Evolutionary conservation across 306 rosid genomes (phyloP).

Genomic region (Amphicarpaea edgeworthii): DNA sequence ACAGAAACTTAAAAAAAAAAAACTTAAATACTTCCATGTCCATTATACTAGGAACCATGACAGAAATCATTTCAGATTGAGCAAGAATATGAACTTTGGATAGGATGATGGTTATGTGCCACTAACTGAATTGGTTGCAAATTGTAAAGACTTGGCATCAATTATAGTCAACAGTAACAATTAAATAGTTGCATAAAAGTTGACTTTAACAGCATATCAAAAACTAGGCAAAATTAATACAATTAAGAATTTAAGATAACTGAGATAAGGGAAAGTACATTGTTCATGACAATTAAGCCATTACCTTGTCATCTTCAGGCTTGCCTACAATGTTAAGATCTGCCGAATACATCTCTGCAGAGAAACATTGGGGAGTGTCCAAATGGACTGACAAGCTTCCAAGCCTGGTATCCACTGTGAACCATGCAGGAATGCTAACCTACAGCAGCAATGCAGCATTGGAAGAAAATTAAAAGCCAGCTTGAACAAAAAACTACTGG

Average conservation of each 20-base stretch:
- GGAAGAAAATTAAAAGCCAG: slow-evolving; percentile 44
- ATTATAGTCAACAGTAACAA: slow-evolving; percentile 9
- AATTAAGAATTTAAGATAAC: slow-evolving; percentile 25
- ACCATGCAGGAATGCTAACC: slow-evolving; percentile 99
- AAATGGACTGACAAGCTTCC: slow-evolving; percentile 97
- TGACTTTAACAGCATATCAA: slow-evolving; percentile 10
- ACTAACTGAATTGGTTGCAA: slow-evolving; percentile 24
- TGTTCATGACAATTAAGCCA: slow-evolving; percentile 22
- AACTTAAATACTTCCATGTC: background rate
- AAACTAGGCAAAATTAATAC: slow-evolving; percentile 19
- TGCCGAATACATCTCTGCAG: slow-evolving; percentile 96
- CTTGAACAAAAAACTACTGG: slow-evolving; percentile 36
- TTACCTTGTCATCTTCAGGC: slow-evolving; percentile 99
- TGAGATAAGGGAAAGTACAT: slow-evolving; percentile 28
- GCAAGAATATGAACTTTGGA: slow-evolving; percentile 24
- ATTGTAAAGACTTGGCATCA: slow-evolving; percentile 33
- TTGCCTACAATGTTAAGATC: slow-evolving; percentile 91
- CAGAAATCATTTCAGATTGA: slow-evolving; percentile 35
- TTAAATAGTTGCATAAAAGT: slow-evolving; percentile 22
- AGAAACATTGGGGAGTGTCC: slow-evolving; percentile 96
- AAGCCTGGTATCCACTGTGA: slow-evolving; percentile 95
- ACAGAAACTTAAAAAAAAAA: slow-evolving; percentile 20
- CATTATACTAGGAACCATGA: slow-evolving; percentile 21
- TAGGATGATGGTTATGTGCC: slow-evolving; percentile 18
- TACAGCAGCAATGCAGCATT: slow-evolving; percentile 57